Base-by-base conservation (phyloP, 2,329 filamentous ascomycete species). In the Teratosphaeriaceae sp. region DNA sequence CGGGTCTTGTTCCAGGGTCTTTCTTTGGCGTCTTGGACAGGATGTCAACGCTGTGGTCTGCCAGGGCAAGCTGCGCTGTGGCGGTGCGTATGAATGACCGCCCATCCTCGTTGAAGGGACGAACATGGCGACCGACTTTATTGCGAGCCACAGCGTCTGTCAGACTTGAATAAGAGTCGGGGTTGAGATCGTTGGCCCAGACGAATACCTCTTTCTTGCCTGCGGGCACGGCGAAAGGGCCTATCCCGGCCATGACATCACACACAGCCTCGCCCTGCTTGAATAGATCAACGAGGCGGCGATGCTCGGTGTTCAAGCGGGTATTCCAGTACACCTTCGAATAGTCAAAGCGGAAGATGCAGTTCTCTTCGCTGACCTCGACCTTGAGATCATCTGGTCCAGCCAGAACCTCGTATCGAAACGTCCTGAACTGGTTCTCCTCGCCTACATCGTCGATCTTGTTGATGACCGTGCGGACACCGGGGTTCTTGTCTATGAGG, bases 291-390 rank as follows among this genome's bases (percentile, higher is more conserved):
- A 90, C 79, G 13, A 97, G 71, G 2, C 92, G 76, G 51, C 83
- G 80, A 66, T 98, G 92, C 66, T 98, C 92, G 1, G 81, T 85
- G 57, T 94, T 84, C 12, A 98, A 78, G 53, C 90, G 82, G 58
- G 82, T 88, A 67, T 98, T 98, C 90, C 90, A 98, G 73, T 98
- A 98, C 3, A 98, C 92, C 55, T 94, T 94, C 49, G 85, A 79
- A 65, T 94, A 98, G 70, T 98, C 86, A 65, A 98, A 97, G 43
- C 75, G 74, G 69, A 95, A 98, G n/a, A 75, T 71, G 68, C 92
- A 97, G 47, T 80, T 78, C 56, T 85, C 84, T 67, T 96, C 88
- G 51, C 78, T 79, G 40, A 92, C 76, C 49, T 85, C 79, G 42
- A 98, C 92, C 41, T 89, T 80, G 64, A 96, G 71, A 58, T 97